A percentile compares a stretch with the other conserved stretches of the same genome.
These are phyloP conservation scores for Serendipita sp. DNA, from an alignment of 768 basidiomycete species.

Conservation along the genomic window DNA sequence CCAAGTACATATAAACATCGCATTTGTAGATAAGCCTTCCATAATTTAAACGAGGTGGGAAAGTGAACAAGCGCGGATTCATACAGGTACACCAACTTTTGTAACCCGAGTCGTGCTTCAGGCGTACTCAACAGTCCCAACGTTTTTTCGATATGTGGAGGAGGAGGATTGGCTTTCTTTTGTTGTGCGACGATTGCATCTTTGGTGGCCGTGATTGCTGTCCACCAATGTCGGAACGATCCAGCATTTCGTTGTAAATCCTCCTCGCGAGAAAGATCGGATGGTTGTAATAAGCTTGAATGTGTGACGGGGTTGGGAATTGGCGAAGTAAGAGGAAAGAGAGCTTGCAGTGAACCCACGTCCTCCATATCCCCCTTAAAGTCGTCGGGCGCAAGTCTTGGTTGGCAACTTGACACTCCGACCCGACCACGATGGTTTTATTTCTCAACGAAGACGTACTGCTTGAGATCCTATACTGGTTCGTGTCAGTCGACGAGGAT, in stretches of 20 bases:
- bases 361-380: background rate
- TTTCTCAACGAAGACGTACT: background rate
- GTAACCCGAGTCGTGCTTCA: constrained; percentile 56
- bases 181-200: constrained; percentile 44
- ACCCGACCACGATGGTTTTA: background rate
- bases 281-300: constrained; percentile 52
- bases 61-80: constrained; percentile 82
- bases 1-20: constrained; percentile 81
- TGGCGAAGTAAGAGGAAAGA: constrained; percentile 77
- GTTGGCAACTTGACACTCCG: background rate
- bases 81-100: constrained; percentile 81
- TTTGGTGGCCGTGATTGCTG: constrained; percentile 60
- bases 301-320: constrained; percentile 68
- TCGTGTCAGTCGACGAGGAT: background rate
- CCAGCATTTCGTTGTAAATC: constrained; percentile 82
- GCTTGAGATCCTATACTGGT: background rate
- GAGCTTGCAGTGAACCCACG: constrained; percentile 32
- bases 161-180: constrained; percentile 36
- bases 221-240: constrained; percentile 89
- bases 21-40: constrained; percentile 81
- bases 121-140: constrained; percentile 68
- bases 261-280: constrained; percentile 81
- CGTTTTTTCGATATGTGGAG: constrained; percentile 33
- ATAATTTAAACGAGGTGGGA: constrained; percentile 82
- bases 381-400: too few relatives aligned